These are phyloP conservation scores for Rhododendron henanense DNA, from an alignment of 148 eudicot genomes.

Conservation along the genomic window DNA sequence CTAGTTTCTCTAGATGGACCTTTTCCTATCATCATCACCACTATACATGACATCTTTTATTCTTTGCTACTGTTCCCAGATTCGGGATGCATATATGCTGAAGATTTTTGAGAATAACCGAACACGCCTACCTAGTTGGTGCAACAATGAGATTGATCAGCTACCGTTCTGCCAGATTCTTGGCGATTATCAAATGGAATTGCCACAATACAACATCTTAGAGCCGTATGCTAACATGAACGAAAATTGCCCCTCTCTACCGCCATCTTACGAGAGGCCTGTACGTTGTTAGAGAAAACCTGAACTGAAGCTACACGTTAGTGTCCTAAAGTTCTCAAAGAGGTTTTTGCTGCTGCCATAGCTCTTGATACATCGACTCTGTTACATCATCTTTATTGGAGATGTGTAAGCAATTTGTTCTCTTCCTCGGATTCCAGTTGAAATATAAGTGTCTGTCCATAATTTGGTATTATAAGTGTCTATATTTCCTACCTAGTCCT, in stretches of 20 bases:
- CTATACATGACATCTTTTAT: not conserved
- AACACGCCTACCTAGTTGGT: conserved; percentile 84
- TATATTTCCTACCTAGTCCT: not conserved
- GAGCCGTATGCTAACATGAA: conserved; percentile 61
- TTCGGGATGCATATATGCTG: conserved; percentile 92
- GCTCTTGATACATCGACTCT: not conserved
- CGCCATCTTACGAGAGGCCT: conserved; percentile 27
- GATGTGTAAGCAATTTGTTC: not conserved
- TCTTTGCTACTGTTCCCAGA: conserved; percentile 33
- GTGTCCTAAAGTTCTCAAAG: not conserved
- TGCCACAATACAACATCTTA: conserved; percentile 71
- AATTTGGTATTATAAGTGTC: not conserved
- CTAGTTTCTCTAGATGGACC: not conserved
- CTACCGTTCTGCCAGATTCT: conserved; percentile 90
- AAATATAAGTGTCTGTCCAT: not conserved
- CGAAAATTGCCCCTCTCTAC: conserved; percentile 23
- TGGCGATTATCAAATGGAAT: conserved; percentile 88
- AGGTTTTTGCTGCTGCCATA: not conserved
- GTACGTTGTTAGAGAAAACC: conserved; percentile 4
- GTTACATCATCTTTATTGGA: not conserved
- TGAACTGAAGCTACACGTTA: not conserved
- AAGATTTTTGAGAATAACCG: conserved; percentile 70
- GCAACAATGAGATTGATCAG: conserved; percentile 56
- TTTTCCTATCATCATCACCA: not conserved
- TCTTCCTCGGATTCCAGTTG: not conserved